phyloP scores from a whole-genome alignment of 106 monocot species.

The Acorus gramineus region DNA sequence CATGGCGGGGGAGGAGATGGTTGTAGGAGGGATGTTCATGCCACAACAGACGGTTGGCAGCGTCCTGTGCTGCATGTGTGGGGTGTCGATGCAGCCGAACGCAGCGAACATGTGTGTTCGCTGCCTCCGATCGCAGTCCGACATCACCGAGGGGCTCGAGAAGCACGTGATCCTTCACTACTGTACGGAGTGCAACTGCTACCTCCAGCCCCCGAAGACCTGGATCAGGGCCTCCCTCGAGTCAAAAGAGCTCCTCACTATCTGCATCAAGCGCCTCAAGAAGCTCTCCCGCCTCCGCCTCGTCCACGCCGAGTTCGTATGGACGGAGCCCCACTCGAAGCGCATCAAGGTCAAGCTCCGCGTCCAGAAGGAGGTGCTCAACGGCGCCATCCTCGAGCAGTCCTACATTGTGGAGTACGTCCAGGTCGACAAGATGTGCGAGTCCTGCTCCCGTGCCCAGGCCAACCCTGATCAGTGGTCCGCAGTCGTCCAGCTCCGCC shows the following conservation, averaged over 20 bases:
- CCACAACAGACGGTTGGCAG: conserved; percentile 35
- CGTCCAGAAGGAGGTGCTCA: conserved; percentile 59
- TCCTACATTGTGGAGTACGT: conserved; percentile 64
- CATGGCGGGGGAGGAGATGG: conserved; percentile 9
- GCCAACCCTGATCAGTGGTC: conserved; percentile 92
- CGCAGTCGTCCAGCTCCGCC: conserved; percentile 84
- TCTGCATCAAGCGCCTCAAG: conserved; percentile 30
- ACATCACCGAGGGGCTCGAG: conserved; percentile 52
- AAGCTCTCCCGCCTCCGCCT: conserved; percentile 19
- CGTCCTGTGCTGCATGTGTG: conserved; percentile 56
- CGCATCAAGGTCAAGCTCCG: conserved; percentile 57
- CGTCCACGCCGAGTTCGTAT: conserved; percentile 57
- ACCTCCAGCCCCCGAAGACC: conserved; percentile 43
- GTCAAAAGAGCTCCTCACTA: conserved; percentile 43
- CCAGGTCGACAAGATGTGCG: conserved; percentile 71
- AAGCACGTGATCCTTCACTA: conserved; percentile 28
- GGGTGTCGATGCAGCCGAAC: conserved; percentile 35
- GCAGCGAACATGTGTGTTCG: conserved; percentile 54
- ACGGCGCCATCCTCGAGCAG: conserved; percentile 69
- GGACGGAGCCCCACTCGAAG: conserved; percentile 96
- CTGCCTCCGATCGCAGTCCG: conserved; percentile 38
- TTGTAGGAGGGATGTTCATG: conserved; percentile 47
- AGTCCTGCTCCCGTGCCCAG: conserved; percentile 47
- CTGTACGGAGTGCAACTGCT: conserved; percentile 57
- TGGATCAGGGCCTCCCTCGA: conserved; percentile 50